Evolutionary conservation across 768 basidiomycete species (phyloP), one percentile per base, ranked within the genome.

Genomic region (Lactifluus echinatus): DNA sequence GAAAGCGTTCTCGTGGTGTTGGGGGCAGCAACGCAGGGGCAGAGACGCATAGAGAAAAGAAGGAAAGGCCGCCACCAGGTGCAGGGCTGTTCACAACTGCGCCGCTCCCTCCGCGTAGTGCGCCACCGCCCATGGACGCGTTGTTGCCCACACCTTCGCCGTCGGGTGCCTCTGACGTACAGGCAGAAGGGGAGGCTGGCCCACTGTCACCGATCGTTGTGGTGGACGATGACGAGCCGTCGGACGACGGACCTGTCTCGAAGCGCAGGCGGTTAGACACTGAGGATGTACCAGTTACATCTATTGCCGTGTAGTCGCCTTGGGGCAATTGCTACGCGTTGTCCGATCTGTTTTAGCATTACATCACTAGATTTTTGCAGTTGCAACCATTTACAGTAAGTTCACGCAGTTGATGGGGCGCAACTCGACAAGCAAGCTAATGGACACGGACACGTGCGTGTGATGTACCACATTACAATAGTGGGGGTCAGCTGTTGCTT

Each of bases 121-220:
- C 36, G 14, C 49, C 61, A 11, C 51, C 50, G 2, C 57, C 65
- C 23, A 50, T 58, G 39, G 59, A 57, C 5, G 46, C 71, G 6
- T 66, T 71, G 12, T 67, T 68, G 0, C 70, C 73, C 53, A 70
- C 70, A 5, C 71, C 73, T 63, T 67, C 72, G 63, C 63, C 56
- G 23, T 39, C 62, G 36, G 52, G 39, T 34, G 15, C 46, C 26
- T 54, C 61, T 28, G 50, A 33, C 34, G 57, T 36, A 23, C 50
- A 51, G 43, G 66, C 46, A 61, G 66, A 59, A 68, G 64, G 59
- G 21, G 65, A 64, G 48, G 67, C 65, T 37, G 73, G 62, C 56
- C 64, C 75, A 17, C 74, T 75, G 17, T 76, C 81, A 10, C 79
- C 83, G n/a, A 78, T 83, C 33, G 72, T 86, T 40, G 71, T 83